phyloP scores from a whole-genome alignment of 176 grass and related monocot species.

The Musa itinerans region DNA sequence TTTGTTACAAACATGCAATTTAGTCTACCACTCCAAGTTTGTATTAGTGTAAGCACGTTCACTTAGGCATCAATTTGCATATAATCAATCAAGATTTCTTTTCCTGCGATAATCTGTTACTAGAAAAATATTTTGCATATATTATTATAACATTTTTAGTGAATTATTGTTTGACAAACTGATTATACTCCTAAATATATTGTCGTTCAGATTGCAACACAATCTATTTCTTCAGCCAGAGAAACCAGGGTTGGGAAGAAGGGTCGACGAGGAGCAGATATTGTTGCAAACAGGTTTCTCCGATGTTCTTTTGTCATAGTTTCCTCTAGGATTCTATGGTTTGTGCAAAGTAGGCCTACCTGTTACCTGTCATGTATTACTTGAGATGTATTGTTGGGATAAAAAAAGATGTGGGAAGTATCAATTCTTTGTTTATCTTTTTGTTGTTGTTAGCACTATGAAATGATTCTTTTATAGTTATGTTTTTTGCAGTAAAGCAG shows the following conservation, averaged over 20 bases:
- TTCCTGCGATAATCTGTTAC: too few species aligned
- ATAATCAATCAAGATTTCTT: too few species aligned
- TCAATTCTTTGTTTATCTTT: background rate
- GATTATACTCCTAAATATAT: background rate
- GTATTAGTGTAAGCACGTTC: too few species aligned
- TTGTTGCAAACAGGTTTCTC: constrained; percentile 54
- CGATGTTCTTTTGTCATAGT: constrained; percentile 7
- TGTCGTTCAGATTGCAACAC: constrained; percentile 60
- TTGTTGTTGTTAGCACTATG: background rate
- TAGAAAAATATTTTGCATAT: too few species aligned
- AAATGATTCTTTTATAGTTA: background rate
- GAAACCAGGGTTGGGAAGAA: constrained; percentile 85
- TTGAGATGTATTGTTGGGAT: background rate
- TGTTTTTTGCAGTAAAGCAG: constrained; percentile 56
- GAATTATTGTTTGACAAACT: background rate
- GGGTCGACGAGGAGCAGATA: constrained; percentile 57
- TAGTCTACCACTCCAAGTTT: too few species aligned
- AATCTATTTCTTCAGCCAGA: constrained; percentile 79
- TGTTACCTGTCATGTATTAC: too few species aligned
- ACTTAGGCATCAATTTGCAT: too few species aligned
- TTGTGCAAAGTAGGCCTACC: background rate
- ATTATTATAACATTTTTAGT: too few species aligned
- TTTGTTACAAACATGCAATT: too few species aligned
- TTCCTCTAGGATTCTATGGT: constrained; percentile 1
- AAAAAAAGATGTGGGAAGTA: background rate